phyloP scores from a whole-genome alignment of 257 asterid genomes.

The Fraxinus pennsylvanica region DNA sequence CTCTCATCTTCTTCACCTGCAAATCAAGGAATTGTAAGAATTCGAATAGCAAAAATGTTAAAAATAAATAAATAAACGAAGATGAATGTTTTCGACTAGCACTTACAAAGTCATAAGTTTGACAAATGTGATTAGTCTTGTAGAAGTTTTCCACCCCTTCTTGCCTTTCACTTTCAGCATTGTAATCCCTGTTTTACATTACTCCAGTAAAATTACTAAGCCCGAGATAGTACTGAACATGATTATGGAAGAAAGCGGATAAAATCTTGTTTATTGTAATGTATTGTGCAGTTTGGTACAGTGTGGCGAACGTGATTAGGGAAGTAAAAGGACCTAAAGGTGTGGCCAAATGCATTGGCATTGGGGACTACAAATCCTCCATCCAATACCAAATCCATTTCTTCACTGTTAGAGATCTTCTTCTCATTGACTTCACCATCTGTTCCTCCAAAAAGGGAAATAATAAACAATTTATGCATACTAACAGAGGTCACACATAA shows the following conservation, averaged over 20 bases:
- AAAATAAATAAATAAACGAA: neutral
- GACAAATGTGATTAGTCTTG: conserved; percentile 21
- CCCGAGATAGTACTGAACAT: neutral
- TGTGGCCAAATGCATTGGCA: conserved; percentile 41
- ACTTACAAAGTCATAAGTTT: conserved; percentile 37
- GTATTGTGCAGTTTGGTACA: neutral
- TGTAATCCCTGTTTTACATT: conserved; percentile 33
- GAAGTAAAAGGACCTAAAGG: conserved; percentile 34
- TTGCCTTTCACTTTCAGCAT: conserved; percentile 26
- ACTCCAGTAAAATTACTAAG: neutral
- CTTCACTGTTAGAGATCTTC: neutral
- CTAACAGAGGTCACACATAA: neutral
- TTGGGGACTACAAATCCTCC: conserved; percentile 31
- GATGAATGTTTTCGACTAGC: neutral
- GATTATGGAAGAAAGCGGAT: neutral
- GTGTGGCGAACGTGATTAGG: no score
- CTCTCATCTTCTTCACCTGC: conserved; percentile 44
- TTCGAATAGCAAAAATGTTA: neutral
- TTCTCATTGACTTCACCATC: neutral
- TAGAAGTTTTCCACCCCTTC: conserved; percentile 28
- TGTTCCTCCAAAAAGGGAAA: conserved; percentile 1
- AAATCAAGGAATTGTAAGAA: neutral
- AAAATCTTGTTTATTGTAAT: neutral
- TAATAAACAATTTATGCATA: neutral
- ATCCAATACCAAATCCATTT: conserved; percentile 13